Conservation (phyloP, 352 stramenopile genomes). For the Globisporangium takayamanum region DNA sequence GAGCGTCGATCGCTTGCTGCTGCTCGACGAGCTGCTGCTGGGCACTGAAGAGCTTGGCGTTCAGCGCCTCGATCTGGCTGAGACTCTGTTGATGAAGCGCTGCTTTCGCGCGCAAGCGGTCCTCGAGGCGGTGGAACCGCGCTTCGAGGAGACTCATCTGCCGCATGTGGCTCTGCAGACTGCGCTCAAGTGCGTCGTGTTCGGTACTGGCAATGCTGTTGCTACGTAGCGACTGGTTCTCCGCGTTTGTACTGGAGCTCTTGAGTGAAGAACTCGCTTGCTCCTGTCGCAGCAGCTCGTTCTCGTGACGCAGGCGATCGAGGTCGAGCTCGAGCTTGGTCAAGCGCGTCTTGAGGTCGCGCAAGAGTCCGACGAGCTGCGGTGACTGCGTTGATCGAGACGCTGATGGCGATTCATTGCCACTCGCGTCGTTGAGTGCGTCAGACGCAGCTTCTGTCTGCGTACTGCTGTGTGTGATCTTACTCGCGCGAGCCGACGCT, state of each 20-base stretch:
- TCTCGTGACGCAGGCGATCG: constrained; percentile 39
- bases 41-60: constrained; percentile 29
- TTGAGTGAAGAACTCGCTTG: neutral
- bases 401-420: neutral
- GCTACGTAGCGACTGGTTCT: neutral
- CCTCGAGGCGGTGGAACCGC: constrained; percentile 38
- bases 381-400: neutral
- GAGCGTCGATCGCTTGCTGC: constrained; percentile 25
- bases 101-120: constrained; percentile 28
- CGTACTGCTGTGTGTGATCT: too few species aligned
- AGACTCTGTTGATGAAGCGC: constrained; percentile 35
- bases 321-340: constrained; percentile 38
- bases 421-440: neutral
- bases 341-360: constrained; percentile 34
- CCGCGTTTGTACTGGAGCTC: neutral
- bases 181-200: constrained; percentile 23
- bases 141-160: constrained; percentile 50
- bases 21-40: constrained; percentile 38
- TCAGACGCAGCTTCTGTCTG: neutral
- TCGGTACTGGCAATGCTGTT: constrained; percentile 1
- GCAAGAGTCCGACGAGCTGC: constrained; percentile 17
- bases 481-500: too few species aligned
- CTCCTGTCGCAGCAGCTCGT: constrained; percentile 39
- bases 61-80: constrained; percentile 31
- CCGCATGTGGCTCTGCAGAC: constrained; percentile 26